Evolutionary conservation across 2,329 filamentous ascomycete genomes (phyloP), one percentile per base, ranked within the genome.

Genomic region (Fusarium denticulatum): DNA sequence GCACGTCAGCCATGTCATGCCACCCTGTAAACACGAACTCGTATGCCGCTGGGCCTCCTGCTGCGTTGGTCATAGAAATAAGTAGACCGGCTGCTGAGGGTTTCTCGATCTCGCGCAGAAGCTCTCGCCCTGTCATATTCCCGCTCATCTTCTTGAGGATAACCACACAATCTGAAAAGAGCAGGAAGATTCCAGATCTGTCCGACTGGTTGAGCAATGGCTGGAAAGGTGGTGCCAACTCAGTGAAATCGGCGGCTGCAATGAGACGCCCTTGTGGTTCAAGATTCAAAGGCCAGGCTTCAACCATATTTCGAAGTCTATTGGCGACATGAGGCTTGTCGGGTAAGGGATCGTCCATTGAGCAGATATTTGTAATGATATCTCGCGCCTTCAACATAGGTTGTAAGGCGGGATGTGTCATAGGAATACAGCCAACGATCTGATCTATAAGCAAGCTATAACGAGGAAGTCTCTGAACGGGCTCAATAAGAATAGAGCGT

Each of bases 381-480:
- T 98, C 96, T 74, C 96, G 89, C 1, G 96, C 95, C 80, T 94
- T 95, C 46, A 98, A 88, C 83, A 99, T 92, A 6, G 89, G 88
- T 74, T 93, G 92, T 60, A 97, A 87, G 1, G 95, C 95, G 6
- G 95, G 94, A 80, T 98, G 95, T 14, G 93, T 91, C 57, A 95
- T 90, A 9, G 96, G 95, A 24, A 98, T 88, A 69, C 93, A 95
- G 74, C 92, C 91, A 53, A 96, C 90, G 79, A 99, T 98, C 78
- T 97, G 95, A 83, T 99, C 96, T 77, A 99, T 98, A 79, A 98
- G 92, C 40, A 99, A 86, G 78, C 94, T 98, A 83, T 99, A 99
- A 32, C 96, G 92, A 32, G 96, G 96, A 59, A 99, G 88, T 59
- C 96, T 89, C 82, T 99, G 96, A 1, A 99, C 95, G 6, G 96